phyloP scores from a whole-genome alignment of 192 early-diverging fungal genomes.

The Gaertneriomyces sp. region DNA sequence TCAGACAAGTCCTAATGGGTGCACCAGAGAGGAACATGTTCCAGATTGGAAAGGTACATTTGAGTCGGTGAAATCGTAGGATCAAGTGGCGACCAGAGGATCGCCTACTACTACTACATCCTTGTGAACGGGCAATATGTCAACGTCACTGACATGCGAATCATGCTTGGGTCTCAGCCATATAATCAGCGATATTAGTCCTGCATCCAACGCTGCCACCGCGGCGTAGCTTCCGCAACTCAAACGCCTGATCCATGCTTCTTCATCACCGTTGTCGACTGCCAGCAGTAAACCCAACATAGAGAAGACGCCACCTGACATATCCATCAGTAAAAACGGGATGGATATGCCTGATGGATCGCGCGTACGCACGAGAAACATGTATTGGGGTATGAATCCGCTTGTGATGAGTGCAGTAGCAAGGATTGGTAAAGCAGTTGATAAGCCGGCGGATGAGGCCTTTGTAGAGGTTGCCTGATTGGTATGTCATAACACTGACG shows the following conservation, averaged over 20 bases:
- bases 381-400: slow-evolving; percentile 27
- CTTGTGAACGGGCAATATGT: too few species aligned
- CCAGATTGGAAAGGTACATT: too few species aligned
- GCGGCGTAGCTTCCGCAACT: slow-evolving; percentile 11
- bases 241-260: background rate
- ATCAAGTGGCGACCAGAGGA: too few species aligned
- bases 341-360: slow-evolving; percentile 16
- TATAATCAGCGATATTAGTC: slow-evolving; percentile 9
- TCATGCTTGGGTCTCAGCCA: background rate
- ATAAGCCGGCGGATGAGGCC: background rate
- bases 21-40: too few species aligned
- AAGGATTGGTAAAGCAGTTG: slow-evolving; percentile 17
- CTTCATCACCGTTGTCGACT: background rate
- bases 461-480: background rate
- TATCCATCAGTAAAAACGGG: slow-evolving; percentile 24
- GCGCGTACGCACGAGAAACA: background rate
- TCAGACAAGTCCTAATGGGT: too few species aligned
- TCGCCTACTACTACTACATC: too few species aligned
- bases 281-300: slow-evolving; percentile 14
- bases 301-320: slow-evolving; percentile 20
- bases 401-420: slow-evolving; percentile 27
- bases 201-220: slow-evolving; percentile 7
- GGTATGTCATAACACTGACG: background rate
- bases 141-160: too few species aligned
- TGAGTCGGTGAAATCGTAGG: too few species aligned